Base-by-base conservation (phyloP, 1,284 basidiomycete genomes). In the Laetiporus sulphureus region DNA sequence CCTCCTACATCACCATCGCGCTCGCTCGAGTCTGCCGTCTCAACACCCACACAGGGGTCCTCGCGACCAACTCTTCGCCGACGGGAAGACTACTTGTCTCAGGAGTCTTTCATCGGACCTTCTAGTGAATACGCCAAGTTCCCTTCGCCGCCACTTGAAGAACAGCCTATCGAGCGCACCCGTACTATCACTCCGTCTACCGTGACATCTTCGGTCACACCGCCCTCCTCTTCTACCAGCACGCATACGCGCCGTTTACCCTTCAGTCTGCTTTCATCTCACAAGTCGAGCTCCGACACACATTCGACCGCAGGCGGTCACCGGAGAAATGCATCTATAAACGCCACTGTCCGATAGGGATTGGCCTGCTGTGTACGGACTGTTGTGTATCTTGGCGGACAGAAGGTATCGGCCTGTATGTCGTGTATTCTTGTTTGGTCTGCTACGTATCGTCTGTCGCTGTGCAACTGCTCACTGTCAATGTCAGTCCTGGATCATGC, bases 71-170 rank as follows among this genome's bases (percentile, higher is more conserved):
- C 41, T 1, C 45, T 55, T 57, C 27, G 35, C 48, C 15, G 53
- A 52, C 35, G 23, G n/a, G 36, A 38, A 3, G 36, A 29, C 7
- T 11, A 10, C 13, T 49, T 48, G 42, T 47, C 52, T 23, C 48
- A 51, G 50, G 76, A 67, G 24, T 71, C 72, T 51, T 83, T 70
- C 48, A 69, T 65, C 12, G 83, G 82, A 2, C 80, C 83, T 27
- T 69, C 83, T 32, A 74, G 71, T 41, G 79, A 82, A 45, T 84
- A 80, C 62, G 77, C 83, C 15, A 69, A 71, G 44, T 83, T 84
- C 48, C 82, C 79, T 18, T 80, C 81, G 41, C 84, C 83, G 32
- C 77, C 78, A 22, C 41, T 51, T 25, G 43, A 41, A 22, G 51
- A 52, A 38, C 56, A 61, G 29, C 52, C 57, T 10, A 47, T 48